A percentile compares a stretch with the other conserved stretches of the same genome.
Conservation (phyloP, 108 stramenopile species). For the Pseudonitzschia multistriata region DNA sequence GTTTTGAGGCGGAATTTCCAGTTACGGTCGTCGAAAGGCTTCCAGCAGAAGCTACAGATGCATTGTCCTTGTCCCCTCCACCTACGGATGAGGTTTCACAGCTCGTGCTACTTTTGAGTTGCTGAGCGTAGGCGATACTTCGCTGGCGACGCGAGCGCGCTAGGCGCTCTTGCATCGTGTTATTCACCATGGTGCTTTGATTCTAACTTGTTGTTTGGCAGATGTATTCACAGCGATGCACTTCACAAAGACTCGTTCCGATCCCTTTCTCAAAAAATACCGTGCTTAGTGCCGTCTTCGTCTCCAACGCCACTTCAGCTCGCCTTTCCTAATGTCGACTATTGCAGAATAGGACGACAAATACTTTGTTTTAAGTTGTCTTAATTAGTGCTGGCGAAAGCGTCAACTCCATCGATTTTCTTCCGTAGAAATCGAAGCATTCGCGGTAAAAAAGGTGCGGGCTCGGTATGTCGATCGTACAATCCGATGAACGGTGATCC, state of each 20-base stretch:
- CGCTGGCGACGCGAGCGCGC: conserved; percentile 6
- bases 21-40: neutral
- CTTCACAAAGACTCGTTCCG: no score
- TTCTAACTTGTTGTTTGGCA: neutral
- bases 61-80: neutral
- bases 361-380: no score
- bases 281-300: no score
- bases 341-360: no score
- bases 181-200: conserved; percentile 6
- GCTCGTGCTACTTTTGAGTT: neutral
- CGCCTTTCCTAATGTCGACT: no score
- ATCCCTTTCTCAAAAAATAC: no score
- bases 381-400: no score
- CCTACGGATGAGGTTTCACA: neutral
- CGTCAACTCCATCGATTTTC: no score
- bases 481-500: neutral
- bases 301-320: no score
- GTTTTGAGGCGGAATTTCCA: neutral
- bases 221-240: no score
- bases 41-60: neutral
- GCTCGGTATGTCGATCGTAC: neutral
- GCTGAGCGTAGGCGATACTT: neutral
- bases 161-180: conserved; percentile 4
- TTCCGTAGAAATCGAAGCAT: no score
- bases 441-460: neutral